Conservation (phyloP, 2,329 filamentous ascomycete species). For the Helicocarpus griseus region DNA sequence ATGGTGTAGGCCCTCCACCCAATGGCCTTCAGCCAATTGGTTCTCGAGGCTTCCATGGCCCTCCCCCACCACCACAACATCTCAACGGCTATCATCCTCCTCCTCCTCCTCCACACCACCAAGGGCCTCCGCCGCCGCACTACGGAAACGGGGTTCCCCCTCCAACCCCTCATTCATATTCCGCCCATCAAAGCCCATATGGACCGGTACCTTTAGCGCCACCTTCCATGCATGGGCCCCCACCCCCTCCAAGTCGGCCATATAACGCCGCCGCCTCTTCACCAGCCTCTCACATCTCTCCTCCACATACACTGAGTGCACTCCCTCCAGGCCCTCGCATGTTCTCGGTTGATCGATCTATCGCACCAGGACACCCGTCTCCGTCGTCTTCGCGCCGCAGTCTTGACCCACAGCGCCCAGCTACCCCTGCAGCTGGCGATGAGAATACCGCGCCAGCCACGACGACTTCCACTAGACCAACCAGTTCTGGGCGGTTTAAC, state of each 20-base stretch:
- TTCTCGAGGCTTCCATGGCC: conserved; percentile 31
- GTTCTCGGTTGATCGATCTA: conserved; percentile 29
- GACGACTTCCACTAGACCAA: conserved; percentile 17
- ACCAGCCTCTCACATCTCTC: conserved; percentile 29
- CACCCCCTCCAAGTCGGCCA: conserved; percentile 20
- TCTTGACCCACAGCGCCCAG: conserved; percentile 25
- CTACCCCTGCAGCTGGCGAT: conserved; percentile 17
- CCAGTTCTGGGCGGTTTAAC: conserved; percentile 20
- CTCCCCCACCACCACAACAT: conserved; percentile 41
- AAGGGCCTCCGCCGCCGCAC: conserved; percentile 18
- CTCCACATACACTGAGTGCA: conserved; percentile 27
- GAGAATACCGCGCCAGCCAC: conserved; percentile 17
- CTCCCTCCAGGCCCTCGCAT: conserved; percentile 27
- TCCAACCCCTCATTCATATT: conserved; percentile 24
- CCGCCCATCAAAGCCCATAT: conserved; percentile 30
- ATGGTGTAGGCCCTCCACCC: conserved; percentile 18
- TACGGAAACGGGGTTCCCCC: conserved; percentile 25
- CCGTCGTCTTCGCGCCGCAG: conserved; percentile 27
- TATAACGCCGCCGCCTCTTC: conserved; percentile 30
- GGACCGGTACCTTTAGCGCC: conserved; percentile 26
- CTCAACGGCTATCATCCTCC: conserved; percentile 40
- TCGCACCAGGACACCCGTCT: conserved; percentile 25
- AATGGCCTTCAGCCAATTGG: conserved; percentile 19
- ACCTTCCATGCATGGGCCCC: conserved; percentile 21
- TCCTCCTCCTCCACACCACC: conserved; percentile 22